Evolutionary conservation across 805 yeast genomes (phyloP).

Genomic region (Cyberlindnera mrakii): DNA sequence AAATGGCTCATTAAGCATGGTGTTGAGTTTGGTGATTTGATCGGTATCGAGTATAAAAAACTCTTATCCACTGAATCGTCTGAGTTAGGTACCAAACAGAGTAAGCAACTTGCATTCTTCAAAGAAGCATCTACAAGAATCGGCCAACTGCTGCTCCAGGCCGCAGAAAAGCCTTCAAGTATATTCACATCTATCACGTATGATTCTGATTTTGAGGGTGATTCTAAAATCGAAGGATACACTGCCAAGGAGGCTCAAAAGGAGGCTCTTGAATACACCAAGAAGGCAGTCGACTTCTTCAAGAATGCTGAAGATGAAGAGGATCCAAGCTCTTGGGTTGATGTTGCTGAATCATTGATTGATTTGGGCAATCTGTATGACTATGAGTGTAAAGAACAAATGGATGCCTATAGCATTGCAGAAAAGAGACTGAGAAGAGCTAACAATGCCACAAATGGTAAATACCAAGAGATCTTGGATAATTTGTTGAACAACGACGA

Average conservation of each 20-base stretch:
- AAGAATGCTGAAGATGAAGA: constrained; percentile 57
- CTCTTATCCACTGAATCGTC: constrained; percentile 6
- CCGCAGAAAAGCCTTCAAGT: constrained; percentile 56
- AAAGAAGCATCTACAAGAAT: constrained; percentile 40
- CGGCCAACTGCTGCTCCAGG: constrained; percentile 59
- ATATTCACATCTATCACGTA: constrained; percentile 52
- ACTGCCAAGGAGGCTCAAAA: constrained; percentile 38
- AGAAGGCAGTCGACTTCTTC: constrained; percentile 52
- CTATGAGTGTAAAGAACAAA: constrained; percentile 62
- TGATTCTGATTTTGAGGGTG: constrained; percentile 42
- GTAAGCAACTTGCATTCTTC: constrained; percentile 23
- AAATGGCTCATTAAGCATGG: constrained; percentile 38
- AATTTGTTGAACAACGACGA: constrained; percentile 32
- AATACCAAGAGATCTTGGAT: constrained; percentile 57
- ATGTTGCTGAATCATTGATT: constrained; percentile 80
- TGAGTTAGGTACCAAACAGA: constrained; percentile 12
- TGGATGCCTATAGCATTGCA: constrained; percentile 59
- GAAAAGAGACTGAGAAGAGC: constrained; percentile 64
- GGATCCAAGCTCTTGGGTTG: constrained; percentile 77
- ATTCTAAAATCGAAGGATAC: constrained; percentile 19
- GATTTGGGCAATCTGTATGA: constrained; percentile 71
- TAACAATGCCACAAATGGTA: constrained; percentile 74
- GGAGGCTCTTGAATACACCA: constrained; percentile 41
- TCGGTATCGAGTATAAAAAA: constrained; percentile 9
- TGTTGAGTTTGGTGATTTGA: constrained; percentile 17